A percentile compares a stretch with the other conserved stretches of the same genome.
phyloP scores from a whole-genome alignment of 2,329 filamentous ascomycete species.

The Colletotrichum higginsianum region DNA sequence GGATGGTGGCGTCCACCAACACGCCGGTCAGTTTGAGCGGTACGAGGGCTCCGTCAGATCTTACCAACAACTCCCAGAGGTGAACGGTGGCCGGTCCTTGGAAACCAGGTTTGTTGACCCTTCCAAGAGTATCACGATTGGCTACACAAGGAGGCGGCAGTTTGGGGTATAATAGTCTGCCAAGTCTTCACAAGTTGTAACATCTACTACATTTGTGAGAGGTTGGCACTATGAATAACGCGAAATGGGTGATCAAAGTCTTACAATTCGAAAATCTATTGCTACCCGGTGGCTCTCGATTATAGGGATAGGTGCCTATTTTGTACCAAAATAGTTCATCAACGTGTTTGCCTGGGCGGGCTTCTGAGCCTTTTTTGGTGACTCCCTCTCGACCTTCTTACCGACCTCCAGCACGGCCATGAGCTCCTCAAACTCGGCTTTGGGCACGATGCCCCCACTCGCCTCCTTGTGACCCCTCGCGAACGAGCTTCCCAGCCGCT shows the following conservation, averaged over 20 bases:
- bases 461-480: slow-evolving; percentile 78
- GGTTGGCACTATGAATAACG: not conserved
- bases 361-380: slow-evolving; percentile 46
- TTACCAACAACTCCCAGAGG: no score
- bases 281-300: no score
- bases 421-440: slow-evolving; percentile 75
- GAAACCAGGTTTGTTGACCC: not conserved
- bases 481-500: slow-evolving; percentile 74
- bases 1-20: not conserved
- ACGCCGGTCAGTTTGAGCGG: not conserved
- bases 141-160: not conserved
- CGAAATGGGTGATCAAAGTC: no score
- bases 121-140: not conserved
- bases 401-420: slow-evolving; percentile 72
- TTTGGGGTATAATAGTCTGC: not conserved
- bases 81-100: not conserved
- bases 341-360: slow-evolving; percentile 68
- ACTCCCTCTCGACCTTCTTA: slow-evolving; percentile 60
- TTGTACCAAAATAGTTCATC: slow-evolving; percentile 68
- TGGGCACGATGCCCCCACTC: slow-evolving; percentile 73
- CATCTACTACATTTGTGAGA: not conserved
- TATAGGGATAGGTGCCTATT: slow-evolving; percentile 19
- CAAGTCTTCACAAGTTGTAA: not conserved
- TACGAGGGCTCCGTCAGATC: no score
- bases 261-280: no score